Base-by-base conservation (phyloP, 768 basidiomycete species). In the Suillus bovinus region DNA sequence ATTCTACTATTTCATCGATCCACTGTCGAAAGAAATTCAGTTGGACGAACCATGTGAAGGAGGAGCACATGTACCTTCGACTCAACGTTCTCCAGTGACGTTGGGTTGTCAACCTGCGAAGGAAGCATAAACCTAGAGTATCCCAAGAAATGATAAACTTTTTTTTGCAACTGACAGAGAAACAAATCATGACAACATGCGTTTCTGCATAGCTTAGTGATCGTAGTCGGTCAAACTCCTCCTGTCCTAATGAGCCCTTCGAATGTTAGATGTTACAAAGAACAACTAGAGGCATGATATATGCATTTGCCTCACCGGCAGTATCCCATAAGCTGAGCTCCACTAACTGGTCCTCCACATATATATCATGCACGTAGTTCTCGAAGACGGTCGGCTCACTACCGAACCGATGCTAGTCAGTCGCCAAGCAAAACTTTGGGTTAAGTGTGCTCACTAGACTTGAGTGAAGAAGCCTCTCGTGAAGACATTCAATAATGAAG, bases 301-400 rank as follows among this genome's bases (percentile, higher is more conserved):
- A 24, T 53, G 44, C 61, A 27, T 31, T 47, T 63, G 44, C 71
- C 71, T 63, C 68, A 94, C 96, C 96, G 50, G 96, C 96, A 50
- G 96, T 99, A 73, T 99, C 96, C 96, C 96, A 99, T 65, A 99
- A 72, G 72, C 94, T 93, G 49, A 99, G 81, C 71, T 99, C 96
- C 16, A 98, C 89, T 34, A 84, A 74, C 68, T 93, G 89, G 38
- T 93, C 94, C 66, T 98, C 95, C 31, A 96, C 86, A 67, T 82
- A 82, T 60, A 96, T 80, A 66, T 95, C 92, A 72, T 96, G 92
- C 13, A 96, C 94, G 70, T 96, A 95, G 78, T 98, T 99, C 76
- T 99, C 96, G 68, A 99, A 99, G 5, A 99, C 96, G 29, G 93
- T 95, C 7, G 91, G 93, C 78, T 95, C 91, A 68, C 93, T 94